phyloP scores from a whole-genome alignment of 495 filamentous ascomycete species.

The Podospora didyma region DNA sequence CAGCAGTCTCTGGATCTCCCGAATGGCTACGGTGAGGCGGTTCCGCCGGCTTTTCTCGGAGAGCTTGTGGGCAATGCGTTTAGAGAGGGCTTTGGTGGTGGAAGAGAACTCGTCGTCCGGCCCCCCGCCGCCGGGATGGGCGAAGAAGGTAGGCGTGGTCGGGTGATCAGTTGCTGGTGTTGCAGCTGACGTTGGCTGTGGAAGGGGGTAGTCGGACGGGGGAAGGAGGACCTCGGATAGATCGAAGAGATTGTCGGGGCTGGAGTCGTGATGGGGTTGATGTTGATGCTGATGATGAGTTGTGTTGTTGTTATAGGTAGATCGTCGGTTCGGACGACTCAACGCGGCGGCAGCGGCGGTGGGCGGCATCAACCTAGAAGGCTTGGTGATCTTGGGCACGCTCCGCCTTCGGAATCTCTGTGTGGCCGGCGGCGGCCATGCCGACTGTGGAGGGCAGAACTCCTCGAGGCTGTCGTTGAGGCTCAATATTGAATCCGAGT shows the following conservation, averaged over 20 bases:
- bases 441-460: slow-evolving; percentile 2
- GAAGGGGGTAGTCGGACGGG: neutral
- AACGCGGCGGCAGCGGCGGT: neutral
- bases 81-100: slow-evolving; percentile 18
- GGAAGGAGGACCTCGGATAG: neutral
- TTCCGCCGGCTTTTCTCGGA: slow-evolving; percentile 31
- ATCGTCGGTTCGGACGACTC: neutral
- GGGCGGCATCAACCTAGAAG: neutral
- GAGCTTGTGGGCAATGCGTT: slow-evolving; percentile 30
- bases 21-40: slow-evolving; percentile 26
- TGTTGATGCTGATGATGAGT: no score
- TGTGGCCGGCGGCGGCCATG: neutral
- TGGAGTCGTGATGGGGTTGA: neutral
- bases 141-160: no score
- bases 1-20: slow-evolving; percentile 31
- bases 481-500: slow-evolving; percentile 22
- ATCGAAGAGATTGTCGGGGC: neutral
- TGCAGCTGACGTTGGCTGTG: neutral
- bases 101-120: slow-evolving; percentile 10
- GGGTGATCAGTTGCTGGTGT: no score
- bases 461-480: slow-evolving; percentile 18
- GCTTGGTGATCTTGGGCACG: slow-evolving; percentile 7
- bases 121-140: no score
- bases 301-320: no score
- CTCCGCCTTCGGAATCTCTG: slow-evolving; percentile 10